These are phyloP conservation scores for Suillus subalutaceus DNA, from an alignment of 768 basidiomycete species.

Conservation along the genomic window DNA sequence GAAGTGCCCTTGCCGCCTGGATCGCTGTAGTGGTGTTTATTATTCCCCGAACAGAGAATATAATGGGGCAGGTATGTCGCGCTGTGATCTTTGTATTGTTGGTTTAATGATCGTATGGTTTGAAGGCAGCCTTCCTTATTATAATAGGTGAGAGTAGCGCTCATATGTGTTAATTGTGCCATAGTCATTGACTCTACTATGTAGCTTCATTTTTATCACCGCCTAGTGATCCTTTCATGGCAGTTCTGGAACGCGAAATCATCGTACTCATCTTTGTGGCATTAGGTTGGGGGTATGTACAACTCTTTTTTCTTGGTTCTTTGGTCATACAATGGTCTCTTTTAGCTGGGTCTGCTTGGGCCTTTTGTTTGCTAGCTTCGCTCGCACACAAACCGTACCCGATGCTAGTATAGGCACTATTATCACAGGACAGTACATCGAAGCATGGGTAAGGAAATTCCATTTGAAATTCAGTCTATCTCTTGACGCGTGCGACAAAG, in stretches of 20 bases:
- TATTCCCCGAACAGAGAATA: slow-evolving; percentile 47
- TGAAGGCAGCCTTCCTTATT: slow-evolving; percentile 65
- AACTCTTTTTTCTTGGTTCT: not conserved
- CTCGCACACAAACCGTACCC: slow-evolving; percentile 47
- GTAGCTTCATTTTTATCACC: slow-evolving; percentile 68
- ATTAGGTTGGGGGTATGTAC: slow-evolving; percentile 63
- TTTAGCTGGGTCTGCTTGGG: slow-evolving; percentile 69
- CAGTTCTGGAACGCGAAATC: slow-evolving; percentile 66
- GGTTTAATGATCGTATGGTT: slow-evolving; percentile 6
- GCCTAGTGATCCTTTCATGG: slow-evolving; percentile 68
- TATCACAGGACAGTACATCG: slow-evolving; percentile 57
- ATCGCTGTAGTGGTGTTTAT: slow-evolving; percentile 59
- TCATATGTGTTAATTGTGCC: not conserved
- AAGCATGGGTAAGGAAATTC: slow-evolving; percentile 40
- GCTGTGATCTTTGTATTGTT: not conserved
- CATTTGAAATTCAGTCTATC: not conserved
- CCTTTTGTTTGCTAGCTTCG: slow-evolving; percentile 60
- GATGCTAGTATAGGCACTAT: slow-evolving; percentile 42
- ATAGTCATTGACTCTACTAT: slow-evolving; percentile 7
- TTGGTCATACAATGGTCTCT: not conserved
- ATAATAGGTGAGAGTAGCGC: slow-evolving; percentile 50
- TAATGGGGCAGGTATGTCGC: slow-evolving; percentile 58
- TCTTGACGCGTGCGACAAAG: slow-evolving; percentile 26
- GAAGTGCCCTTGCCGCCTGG: slow-evolving; percentile 67
- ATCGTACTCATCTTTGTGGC: slow-evolving; percentile 52